These are phyloP conservation scores for Leishmania tarentolae DNA, from an alignment of 208 protist genomes.

Conservation along the genomic window DNA sequence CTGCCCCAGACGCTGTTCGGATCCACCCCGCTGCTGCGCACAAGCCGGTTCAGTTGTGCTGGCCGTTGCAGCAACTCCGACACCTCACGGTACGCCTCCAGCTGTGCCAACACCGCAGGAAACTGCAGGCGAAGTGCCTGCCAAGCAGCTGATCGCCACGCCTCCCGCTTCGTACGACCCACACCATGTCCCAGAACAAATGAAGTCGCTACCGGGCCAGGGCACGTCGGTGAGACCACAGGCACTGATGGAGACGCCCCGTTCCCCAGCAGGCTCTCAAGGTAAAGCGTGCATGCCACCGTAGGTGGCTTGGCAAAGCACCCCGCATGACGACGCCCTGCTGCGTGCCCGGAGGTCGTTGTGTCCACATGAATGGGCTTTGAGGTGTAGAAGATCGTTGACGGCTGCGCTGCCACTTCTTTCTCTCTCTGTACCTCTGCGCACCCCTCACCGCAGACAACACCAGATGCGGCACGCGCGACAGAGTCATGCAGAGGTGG, in stretches of 20 bases:
- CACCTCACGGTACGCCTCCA: conserved; percentile 39
- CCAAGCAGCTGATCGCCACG: conserved; percentile 61
- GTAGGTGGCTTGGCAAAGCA: not conserved
- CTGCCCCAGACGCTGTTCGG: not conserved
- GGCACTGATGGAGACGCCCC: not conserved
- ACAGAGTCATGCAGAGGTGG: not conserved
- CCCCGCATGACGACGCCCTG: not conserved
- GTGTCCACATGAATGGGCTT: conserved; percentile 4
- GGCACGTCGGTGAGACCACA: not conserved
- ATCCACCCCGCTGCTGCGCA: not conserved
- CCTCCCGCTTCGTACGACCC: conserved; percentile 45
- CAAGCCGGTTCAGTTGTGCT: conserved; percentile 18
- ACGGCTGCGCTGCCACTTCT: conserved; percentile 1
- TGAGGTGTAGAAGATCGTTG: conserved; percentile 28
- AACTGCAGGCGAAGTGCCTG: conserved; percentile 61
- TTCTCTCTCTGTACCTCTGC: not conserved
- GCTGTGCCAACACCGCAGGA: conserved; percentile 40
- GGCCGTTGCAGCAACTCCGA: conserved; percentile 28
- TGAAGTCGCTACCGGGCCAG: not conserved
- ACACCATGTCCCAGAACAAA: conserved; percentile 60
- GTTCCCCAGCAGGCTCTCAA: conserved; percentile 13
- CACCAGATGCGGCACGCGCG: not conserved
- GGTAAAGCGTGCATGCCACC: conserved; percentile 20
- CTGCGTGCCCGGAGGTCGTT: not conserved
- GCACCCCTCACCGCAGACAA: not conserved